Conservation (phyloP, 108 stramenopile genomes). For the Asterionellopsis glacialis region DNA sequence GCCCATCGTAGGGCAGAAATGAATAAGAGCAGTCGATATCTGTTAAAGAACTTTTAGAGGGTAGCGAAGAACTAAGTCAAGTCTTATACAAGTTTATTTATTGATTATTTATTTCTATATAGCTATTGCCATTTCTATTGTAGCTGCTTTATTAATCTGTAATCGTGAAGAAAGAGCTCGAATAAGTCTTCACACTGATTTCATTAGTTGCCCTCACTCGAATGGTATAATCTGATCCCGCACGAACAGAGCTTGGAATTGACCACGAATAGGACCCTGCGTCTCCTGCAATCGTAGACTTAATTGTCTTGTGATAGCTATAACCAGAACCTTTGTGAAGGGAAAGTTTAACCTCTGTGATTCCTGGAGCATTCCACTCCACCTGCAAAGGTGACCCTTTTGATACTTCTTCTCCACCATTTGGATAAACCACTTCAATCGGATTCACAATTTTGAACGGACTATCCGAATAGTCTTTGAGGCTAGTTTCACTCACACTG, state of each 20-base stretch:
- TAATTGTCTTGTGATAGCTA: too few species aligned
- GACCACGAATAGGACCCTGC: background rate
- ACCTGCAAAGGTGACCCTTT: too few species aligned
- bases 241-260: background rate
- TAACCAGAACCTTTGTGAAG: too few species aligned
- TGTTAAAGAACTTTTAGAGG: background rate
- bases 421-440: too few species aligned
- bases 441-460: background rate
- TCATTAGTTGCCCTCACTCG: background rate
- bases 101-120: too few species aligned
- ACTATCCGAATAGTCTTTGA: background rate
- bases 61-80: background rate
- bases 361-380: too few species aligned
- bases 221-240: background rate
- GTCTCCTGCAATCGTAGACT: background rate
- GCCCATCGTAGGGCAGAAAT: slow-evolving; percentile 75
- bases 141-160: too few species aligned
- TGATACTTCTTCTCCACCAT: too few species aligned
- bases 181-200: background rate
- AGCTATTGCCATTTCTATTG: too few species aligned
- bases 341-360: too few species aligned
- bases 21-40: background rate
- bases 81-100: background rate
- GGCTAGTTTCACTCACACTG: background rate
- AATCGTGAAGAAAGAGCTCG: background rate